These are phyloP conservation scores for Coniophora puteana DNA, from an alignment of 1,284 basidiomycete genomes.

Conservation along the genomic window DNA sequence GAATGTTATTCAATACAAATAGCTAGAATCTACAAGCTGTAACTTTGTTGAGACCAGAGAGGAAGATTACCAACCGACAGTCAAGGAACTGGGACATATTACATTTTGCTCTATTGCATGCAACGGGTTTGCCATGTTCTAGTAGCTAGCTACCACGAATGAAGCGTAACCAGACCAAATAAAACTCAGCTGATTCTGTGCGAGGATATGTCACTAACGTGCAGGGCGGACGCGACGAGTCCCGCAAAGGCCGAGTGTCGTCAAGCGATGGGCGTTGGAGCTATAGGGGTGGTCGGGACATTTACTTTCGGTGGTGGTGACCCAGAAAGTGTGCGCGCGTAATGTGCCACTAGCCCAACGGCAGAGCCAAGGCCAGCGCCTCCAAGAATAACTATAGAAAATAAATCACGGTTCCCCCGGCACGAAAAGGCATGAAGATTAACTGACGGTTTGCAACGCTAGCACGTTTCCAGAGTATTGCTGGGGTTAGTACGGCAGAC, in stretches of 20 bases:
- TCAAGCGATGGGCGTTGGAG: too few species aligned
- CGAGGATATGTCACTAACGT: background rate
- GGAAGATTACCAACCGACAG: too few species aligned
- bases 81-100: too few species aligned
- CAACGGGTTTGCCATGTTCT: too few species aligned
- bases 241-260: background rate
- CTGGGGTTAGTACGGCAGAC: slow-evolving; percentile 57
- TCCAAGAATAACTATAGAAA: slow-evolving; percentile 54
- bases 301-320: slow-evolving; percentile 41
- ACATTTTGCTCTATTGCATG: background rate
- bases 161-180: too few species aligned
- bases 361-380: slow-evolving; percentile 66
- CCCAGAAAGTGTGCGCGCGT: slow-evolving; percentile 45
- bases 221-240: background rate
- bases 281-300: slow-evolving; percentile 26
- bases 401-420: slow-evolving; percentile 5
- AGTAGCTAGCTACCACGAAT: too few species aligned
- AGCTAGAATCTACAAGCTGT: too few species aligned
- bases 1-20: slow-evolving; percentile 10
- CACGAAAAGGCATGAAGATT: background rate
- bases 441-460: slow-evolving; percentile 50
- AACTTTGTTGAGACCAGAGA: too few species aligned
- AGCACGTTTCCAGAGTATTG: slow-evolving; percentile 66
- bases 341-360: slow-evolving; percentile 53
- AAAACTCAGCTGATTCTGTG: background rate